Conservation (phyloP, 768 basidiomycete genomes). For the Naganishia vaughanmartiniae region DNA sequence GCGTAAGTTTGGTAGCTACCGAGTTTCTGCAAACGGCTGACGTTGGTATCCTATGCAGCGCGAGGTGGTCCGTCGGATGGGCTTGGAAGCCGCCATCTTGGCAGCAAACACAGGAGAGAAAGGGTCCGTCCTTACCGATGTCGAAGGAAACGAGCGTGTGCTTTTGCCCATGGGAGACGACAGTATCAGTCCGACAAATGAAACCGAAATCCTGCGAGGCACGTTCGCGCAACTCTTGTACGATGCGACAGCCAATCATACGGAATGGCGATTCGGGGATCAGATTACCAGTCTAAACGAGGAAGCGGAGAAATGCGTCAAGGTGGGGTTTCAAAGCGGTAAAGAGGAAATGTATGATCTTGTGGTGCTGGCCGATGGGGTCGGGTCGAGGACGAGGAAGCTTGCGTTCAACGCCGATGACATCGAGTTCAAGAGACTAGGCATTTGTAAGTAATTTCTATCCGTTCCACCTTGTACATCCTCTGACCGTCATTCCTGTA, state of each 20-base stretch:
- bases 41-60: not conserved
- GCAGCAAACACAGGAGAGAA: constrained; percentile 35
- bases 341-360: constrained; percentile 35
- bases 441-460: not conserved
- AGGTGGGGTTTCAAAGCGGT: constrained; percentile 39
- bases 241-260: not conserved
- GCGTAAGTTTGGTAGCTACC: not conserved
- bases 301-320: constrained; percentile 15
- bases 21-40: not conserved
- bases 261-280: constrained; percentile 6
- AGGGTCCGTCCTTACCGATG: constrained; percentile 37
- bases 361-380: constrained; percentile 41
- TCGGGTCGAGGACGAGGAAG: constrained; percentile 34
- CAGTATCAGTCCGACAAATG: constrained; percentile 31
- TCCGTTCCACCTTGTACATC: too few relatives aligned
- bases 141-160: constrained; percentile 30
- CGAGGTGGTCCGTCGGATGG: constrained; percentile 39
- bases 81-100: constrained; percentile 31
- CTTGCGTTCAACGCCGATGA: constrained; percentile 28
- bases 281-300: constrained; percentile 33
- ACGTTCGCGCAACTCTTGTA: constrained; percentile 40
- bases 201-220: constrained; percentile 46
- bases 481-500: not conserved
- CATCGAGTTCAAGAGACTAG: constrained; percentile 12
- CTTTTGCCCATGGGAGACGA: constrained; percentile 1